Base-by-base conservation (phyloP, 2,329 filamentous ascomycete species). In the Apiospora malaysiana region DNA sequence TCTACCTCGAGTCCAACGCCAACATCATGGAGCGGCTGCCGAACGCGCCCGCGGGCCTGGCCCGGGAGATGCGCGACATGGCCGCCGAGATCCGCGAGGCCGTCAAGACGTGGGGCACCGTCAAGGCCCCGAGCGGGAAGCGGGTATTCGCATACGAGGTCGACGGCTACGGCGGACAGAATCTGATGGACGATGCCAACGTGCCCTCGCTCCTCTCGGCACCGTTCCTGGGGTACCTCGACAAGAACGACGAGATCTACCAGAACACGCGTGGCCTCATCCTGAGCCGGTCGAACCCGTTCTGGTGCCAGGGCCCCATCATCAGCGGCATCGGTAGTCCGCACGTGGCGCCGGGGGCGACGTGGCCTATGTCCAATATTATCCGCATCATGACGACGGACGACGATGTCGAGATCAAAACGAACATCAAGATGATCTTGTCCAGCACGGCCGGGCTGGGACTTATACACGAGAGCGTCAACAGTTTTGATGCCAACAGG, bases 301-400 rank as follows among this genome's bases (percentile, higher is more conserved):
- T 94, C 79, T 97, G 84, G 71, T 86, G 87, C 82, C 83, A 82
- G 25, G 87, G 87, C 0, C 85, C 85, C 2, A 83, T 87, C 21
- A 79, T 89, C 73, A 87, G 83, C 72, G 83, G 84, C 75, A 83
- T 86, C 0, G 87, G 87, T 16, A 86, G 87, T 0, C 86, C 86
- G 32, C 87, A 89, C 74, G 79, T 84, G 10, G 85, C 86, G 0
- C 87, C 94, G 2, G 87, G 91, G 71, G 91, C 91, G 78, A 94
- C 93, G 21, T 97, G 94, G 94, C 94, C 94, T 1, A 97, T 97
- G 93, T 93, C 90, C 65, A 86, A 93, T 74, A 90, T 97, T 66
- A 90, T 95, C 71, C 90, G 93, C 78, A 91, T 93, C 45, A 88
- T 95, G 86, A 97, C 94, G 47, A 78, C 77, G 43, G 73, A 78